Base-by-base conservation (phyloP, 2,329 filamentous ascomycete genomes). In the Cladophialophora psammophila region DNA sequence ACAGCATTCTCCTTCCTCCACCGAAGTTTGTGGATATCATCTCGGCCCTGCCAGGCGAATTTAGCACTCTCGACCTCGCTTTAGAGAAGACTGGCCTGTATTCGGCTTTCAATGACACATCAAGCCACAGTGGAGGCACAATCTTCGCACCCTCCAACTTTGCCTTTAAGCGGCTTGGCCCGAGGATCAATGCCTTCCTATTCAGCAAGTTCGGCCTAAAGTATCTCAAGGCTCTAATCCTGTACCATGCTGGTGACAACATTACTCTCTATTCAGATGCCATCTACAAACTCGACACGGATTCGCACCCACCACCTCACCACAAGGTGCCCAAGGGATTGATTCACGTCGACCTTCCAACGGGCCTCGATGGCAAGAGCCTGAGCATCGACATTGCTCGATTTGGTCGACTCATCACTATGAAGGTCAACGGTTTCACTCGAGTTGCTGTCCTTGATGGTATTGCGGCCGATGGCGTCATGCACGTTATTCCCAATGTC, bases 241-340 rank as follows among this genome's bases (percentile, higher is more conserved):
- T 92, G 80, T 96, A 96, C 76, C 91, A 94, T 74, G 84, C 94
- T 57, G 90, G 90, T 1, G 85, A 88, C 50, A 87, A 91, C 74
- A 85, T 88, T 66, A 94, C 91, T 0, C 80, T 96, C 0, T 97
- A 97, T 82, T 92, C 90, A 5, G 94, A 97, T 75, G 90, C 89
- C 5, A 91, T 90, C 75, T 95, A 93, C 80, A 84, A 84, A 57
- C 74, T 80, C 8, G 80, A 81, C 5, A 15, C 59, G 45, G 48
- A 32, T 55, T 12, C 53, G 12, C 26, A 12, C 32, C 9, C 53
- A 15, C 67, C 73, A n/a, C 65, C 67, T 36, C 62, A 66, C 38
- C 69, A 71, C 62, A 67, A 65, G 40, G 72, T 80, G 36, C 76
- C 79, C 26, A 78, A 80, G 64, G 82, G 84, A 57, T 85, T 88